Evolutionary conservation across 108 stramenopile species (phyloP).

Genomic region (Discostella pseudostelligera): DNA sequence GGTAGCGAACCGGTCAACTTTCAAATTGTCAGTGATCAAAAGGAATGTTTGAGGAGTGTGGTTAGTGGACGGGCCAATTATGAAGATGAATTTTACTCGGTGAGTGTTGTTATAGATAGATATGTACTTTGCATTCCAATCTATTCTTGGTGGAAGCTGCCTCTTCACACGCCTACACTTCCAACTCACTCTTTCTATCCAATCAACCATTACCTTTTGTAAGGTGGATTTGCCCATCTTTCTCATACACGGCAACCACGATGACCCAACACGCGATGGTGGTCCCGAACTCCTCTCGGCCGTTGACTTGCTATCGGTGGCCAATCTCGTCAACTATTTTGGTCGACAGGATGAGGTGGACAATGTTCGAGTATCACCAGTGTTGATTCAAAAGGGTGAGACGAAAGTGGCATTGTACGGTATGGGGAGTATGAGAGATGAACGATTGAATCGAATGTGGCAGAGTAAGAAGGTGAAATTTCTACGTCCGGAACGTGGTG

Average conservation of each 20-base stretch:
- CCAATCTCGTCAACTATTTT: slow-evolving; percentile 96
- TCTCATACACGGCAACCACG: slow-evolving; percentile 98
- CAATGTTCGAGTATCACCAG: slow-evolving; percentile 80
- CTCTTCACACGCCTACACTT: too few species aligned
- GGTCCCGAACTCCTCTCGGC: slow-evolving; percentile 81
- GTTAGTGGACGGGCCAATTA: slow-evolving; percentile 81
- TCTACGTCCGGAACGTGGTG: slow-evolving; percentile 49
- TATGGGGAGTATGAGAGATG: slow-evolving; percentile 96
- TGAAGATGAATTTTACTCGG: slow-evolving; percentile 83
- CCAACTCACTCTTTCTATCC: background rate
- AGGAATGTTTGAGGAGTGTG: slow-evolving; percentile 36
- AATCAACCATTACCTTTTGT: background rate
- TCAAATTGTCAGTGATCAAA: slow-evolving; percentile 77
- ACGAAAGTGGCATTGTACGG: slow-evolving; percentile 94
- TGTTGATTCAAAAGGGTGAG: slow-evolving; percentile 89
- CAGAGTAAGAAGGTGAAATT: slow-evolving; percentile 82
- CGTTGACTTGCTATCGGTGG: slow-evolving; percentile 84
- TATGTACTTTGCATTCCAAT: background rate
- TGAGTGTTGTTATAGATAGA: slow-evolving; percentile 21
- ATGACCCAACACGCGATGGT: slow-evolving; percentile 91
- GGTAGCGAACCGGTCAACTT: slow-evolving; percentile 83
- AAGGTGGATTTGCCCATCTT: slow-evolving; percentile 95
- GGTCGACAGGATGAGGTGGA: slow-evolving; percentile 91
- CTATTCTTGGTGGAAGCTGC: too few species aligned
- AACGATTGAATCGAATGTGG: slow-evolving; percentile 97